Base-by-base conservation (phyloP, 768 basidiomycete genomes). In the Phanerodontia chrysosporium region DNA sequence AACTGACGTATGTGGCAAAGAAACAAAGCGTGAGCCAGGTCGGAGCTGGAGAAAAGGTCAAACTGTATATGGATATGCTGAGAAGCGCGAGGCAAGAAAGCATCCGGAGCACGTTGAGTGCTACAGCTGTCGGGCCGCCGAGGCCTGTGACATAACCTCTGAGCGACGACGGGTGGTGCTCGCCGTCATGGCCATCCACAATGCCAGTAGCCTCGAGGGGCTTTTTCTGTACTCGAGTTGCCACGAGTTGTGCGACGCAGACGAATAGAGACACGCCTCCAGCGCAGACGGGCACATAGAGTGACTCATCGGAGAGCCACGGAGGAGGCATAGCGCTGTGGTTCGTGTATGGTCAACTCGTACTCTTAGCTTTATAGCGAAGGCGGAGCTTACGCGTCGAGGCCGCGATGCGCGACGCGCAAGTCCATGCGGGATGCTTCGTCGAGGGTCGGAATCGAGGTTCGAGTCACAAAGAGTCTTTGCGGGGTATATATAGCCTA, bases 1-100 rank as follows among this genome's bases (percentile, higher is more conserved):
- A n/a, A 58, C 57, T 22, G 25, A 58, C 57, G 29, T 58, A 58
- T n/a, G 49, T 52, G 4, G 39, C 27, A 45, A 49, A 58, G 13
- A 58, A 16, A 25, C 57, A 25, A 29, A n/a, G 39, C 22, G 49
- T 25, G 10, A 45, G 5, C 57, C 57, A 51, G 8, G 22, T 10
- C 10, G 48, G 16, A 4, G 14, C 2, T 7, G 12, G 10, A 6
- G 49, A 35, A 25, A 22, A 16, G 2, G 30, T 52, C 21, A 25
- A 22, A 5, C 32, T 27, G 49, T 7, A 44, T 3, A 45, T 29
- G 21, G 49, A 39, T 6, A 46, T 35, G 36, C 35, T 13, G 5
- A 58, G 49, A 10, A 58, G 44, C 16, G 32, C 36, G 2, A 58
- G 14, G 16, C 48, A 58, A 25, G 57, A 58, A 10, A 42, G 18